Evolutionary conservation across 345 rosid species (phyloP), one percentile per base, ranked within the genome.

Genomic region (Zanthoxylum bungeanum): DNA sequence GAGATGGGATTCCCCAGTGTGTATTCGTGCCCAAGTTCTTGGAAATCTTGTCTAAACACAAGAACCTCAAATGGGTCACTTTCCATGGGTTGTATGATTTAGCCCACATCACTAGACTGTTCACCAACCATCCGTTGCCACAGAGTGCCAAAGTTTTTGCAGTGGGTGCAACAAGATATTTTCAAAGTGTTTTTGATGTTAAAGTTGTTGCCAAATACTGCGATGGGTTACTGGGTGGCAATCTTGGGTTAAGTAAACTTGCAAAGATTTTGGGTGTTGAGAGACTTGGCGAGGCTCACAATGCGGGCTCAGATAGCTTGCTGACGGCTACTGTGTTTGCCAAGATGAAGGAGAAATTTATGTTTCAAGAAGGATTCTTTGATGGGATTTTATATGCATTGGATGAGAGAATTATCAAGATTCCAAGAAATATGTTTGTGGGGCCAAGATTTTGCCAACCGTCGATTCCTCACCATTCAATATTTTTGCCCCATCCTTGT

Each of bases 331-430:
- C 50, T 40, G 24, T 40, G 21, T 62, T 62, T 62, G 50, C 50
- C 9, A 62, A 39, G 49, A 37, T 62, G 8, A 55, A 9, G 61
- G 17, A 37, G 31, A 21, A 4, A 7, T 22, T 22, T 1, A 8
- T 19, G 14, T 7, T 52, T 36, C 21, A 56, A 36, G 58, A 33
- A 31, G 16, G 16, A 33, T 8, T 3, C 4, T 67, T 52, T 4
- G 71, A 67, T 2, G 49, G 71, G 28, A 22, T 68, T 36, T 22
- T 68, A 11, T 68, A 68, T 8, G 42, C 27, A 60, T n/a, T n/a
- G 17, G 25, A 37, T 16, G 27, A 22, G 36, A 60, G 40, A 60
- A 60, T 60, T 21, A n/a, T 33, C 27, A 19, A 39, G 10, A 33
- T 14, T 24, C 27, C 16, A 5, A 34, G 14, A 3, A 60, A 60